A percentile compares a stretch with the other conserved stretches of the same genome.
These are phyloP conservation scores for Mycena olivaceomarginata DNA, from an alignment of 768 basidiomycete genomes.

Conservation along the genomic window DNA sequence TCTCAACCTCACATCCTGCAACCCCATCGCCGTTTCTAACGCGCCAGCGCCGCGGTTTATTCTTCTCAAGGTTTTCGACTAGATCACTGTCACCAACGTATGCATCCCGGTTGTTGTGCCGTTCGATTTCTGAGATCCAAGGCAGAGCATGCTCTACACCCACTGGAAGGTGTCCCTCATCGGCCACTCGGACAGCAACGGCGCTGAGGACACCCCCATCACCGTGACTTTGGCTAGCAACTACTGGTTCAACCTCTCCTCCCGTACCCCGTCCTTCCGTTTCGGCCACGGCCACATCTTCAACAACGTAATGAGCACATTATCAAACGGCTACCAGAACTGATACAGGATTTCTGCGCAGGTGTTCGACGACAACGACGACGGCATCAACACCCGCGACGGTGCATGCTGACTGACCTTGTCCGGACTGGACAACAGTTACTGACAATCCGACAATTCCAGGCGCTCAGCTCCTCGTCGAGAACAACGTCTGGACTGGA, in stretches of 20 bases:
- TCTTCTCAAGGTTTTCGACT: too few species aligned
- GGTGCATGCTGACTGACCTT: constrained; percentile 44
- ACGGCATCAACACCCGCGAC: constrained; percentile 48
- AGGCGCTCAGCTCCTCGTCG: constrained; percentile 68
- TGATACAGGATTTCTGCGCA: not conserved
- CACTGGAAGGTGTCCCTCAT: constrained; percentile 69
- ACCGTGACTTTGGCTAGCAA: constrained; percentile 60
- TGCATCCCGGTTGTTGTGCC: too few species aligned
- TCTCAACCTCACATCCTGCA: too few species aligned
- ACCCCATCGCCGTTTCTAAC: too few species aligned
- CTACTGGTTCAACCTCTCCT: constrained; percentile 64
- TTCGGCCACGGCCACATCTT: constrained; percentile 68
- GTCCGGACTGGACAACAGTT: not conserved
- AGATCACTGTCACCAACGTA: constrained; percentile 60
- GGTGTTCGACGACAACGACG: constrained; percentile 63
- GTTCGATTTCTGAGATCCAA: too few species aligned
- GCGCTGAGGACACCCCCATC: constrained; percentile 53
- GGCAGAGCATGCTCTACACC: constrained; percentile 57
- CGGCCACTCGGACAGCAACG: constrained; percentile 66
- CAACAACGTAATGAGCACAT: constrained; percentile 55
- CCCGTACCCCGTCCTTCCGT: constrained; percentile 67
- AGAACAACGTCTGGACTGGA: constrained; percentile 68
- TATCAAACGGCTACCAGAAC: not conserved
- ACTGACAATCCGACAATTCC: not conserved
- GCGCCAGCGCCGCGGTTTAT: too few species aligned